Evolutionary conservation across 805 yeast species (phyloP).

Genomic region (Metschnikowia aberdeeniae): DNA sequence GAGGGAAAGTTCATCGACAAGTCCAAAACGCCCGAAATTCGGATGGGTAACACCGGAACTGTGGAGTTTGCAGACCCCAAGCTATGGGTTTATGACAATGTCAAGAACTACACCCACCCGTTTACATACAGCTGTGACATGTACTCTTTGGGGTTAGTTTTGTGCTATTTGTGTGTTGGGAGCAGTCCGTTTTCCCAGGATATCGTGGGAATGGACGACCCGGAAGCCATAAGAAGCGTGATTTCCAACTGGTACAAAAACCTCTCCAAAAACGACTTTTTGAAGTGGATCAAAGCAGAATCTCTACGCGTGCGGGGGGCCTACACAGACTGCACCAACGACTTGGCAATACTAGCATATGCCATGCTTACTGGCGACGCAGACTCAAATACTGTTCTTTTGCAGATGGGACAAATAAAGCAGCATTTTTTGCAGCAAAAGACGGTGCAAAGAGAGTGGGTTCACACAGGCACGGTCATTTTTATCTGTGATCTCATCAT

Average conservation of each 20-base stretch:
- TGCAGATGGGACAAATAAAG: not conserved
- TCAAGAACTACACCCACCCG: slow-evolving; percentile 33
- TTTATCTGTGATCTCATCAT: not conserved
- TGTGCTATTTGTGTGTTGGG: slow-evolving; percentile 70
- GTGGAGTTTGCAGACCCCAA: slow-evolving; percentile 88
- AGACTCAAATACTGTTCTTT: not conserved
- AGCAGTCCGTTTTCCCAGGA: slow-evolving; percentile 50
- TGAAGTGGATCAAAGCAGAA: slow-evolving; percentile 24
- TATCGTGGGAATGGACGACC: slow-evolving; percentile 20
- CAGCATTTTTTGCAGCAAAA: not conserved
- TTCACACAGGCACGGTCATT: not conserved
- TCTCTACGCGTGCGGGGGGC: not conserved
- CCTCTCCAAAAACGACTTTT: slow-evolving; percentile 19
- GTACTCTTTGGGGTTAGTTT: slow-evolving; percentile 80
- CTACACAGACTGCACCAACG: slow-evolving; percentile 6
- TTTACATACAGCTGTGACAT: slow-evolving; percentile 74
- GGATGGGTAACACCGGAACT: slow-evolving; percentile 87
- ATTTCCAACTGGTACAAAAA: slow-evolving; percentile 31
- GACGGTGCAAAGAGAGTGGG: not conserved
- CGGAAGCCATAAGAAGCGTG: slow-evolving; percentile 23
- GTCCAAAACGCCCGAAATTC: slow-evolving; percentile 23
- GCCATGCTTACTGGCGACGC: slow-evolving; percentile 29
- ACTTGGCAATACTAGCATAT: slow-evolving; percentile 23
- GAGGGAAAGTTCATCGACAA: slow-evolving; percentile 77
- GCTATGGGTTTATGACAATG: slow-evolving; percentile 39